Base-by-base conservation (phyloP, 768 basidiomycete genomes). In the Leccinum obscurum region DNA sequence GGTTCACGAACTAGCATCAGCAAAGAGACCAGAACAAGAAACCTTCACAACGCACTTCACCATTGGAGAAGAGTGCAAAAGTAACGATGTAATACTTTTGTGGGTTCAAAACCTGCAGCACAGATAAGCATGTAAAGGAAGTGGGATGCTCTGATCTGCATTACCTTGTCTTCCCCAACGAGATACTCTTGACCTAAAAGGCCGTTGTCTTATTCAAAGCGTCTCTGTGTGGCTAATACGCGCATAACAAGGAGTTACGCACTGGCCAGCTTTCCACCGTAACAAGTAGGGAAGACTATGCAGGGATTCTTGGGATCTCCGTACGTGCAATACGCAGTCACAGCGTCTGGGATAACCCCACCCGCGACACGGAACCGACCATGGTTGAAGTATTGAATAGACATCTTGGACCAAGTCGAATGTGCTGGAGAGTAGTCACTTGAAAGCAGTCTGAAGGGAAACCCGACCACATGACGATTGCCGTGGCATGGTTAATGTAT, bases 321-420 rank as follows among this genome's bases (percentile, higher is more conserved):
- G 61, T 83, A 85, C 0, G 83, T 84, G 54, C 82, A 75, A 64
- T 82, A 85, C 20, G 85, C 84, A n/a, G 85, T 86, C 26, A 84
- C 66, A 6, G 85, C 84, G 58, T 84, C 78, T 3, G 85, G 83
- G 20, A 86, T 68, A 4, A 81, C 71, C 13, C 85, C 85, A 9
- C 85, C 84, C 56, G 79, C 69, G 39, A 85, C 78, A 17, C 67
- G 74, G 66, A 85, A 80, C 24, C 83, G 80, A 7, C 84, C 84
- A 56, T 85, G 85, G 62, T 79, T 80, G 62, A 84, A 78, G 67
- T 78, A 80, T 60, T 81, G 76, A 2, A 77, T 81, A 34, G 68
- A 65, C 68, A 70, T 68, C 60, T 54, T 49, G 26, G 22, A 22
- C 20, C 26, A 50, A 44, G 20, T 51, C 24, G 14, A n/a, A 26